Conservation (phyloP, 805 yeast species). For the Lachancea sp. region DNA sequence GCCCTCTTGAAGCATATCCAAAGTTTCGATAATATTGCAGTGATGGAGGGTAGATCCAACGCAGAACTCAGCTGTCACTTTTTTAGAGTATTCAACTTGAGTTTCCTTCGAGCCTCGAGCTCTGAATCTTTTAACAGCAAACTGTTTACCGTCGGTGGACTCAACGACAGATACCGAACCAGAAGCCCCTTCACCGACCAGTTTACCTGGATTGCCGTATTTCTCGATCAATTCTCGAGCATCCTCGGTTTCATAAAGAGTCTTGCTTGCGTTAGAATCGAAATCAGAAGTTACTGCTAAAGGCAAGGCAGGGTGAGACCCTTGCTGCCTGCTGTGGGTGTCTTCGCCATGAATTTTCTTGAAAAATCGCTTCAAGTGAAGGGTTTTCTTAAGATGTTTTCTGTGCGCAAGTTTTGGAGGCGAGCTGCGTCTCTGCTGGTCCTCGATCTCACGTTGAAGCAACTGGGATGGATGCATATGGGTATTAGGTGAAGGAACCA, state of each 20-base stretch:
- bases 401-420: constrained; percentile 5
- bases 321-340: background rate
- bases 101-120: constrained; percentile 47
- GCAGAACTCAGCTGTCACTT: constrained; percentile 76
- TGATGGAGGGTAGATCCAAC: constrained; percentile 76
- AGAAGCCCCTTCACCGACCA: constrained; percentile 89
- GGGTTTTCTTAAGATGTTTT: constrained; percentile 14
- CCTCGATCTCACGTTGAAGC: constrained; percentile 24
- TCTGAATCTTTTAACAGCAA: constrained; percentile 85
- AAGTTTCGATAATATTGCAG: constrained; percentile 71
- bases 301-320: background rate
- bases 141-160: constrained; percentile 53
- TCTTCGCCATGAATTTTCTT: constrained; percentile 35
- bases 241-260: constrained; percentile 36
- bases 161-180: constrained; percentile 83
- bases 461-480: constrained; percentile 28
- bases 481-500: constrained; percentile 14
- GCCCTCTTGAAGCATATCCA: constrained; percentile 70
- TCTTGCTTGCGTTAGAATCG: constrained; percentile 19
- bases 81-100: constrained; percentile 62
- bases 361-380: constrained; percentile 44
- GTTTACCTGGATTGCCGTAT: constrained; percentile 68
- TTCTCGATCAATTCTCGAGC: constrained; percentile 44
- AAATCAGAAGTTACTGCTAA: constrained; percentile 6
- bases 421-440: constrained; percentile 13